These are phyloP conservation scores for Pichia phayaonensis DNA, from an alignment of 805 yeast genomes.

Conservation along the genomic window DNA sequence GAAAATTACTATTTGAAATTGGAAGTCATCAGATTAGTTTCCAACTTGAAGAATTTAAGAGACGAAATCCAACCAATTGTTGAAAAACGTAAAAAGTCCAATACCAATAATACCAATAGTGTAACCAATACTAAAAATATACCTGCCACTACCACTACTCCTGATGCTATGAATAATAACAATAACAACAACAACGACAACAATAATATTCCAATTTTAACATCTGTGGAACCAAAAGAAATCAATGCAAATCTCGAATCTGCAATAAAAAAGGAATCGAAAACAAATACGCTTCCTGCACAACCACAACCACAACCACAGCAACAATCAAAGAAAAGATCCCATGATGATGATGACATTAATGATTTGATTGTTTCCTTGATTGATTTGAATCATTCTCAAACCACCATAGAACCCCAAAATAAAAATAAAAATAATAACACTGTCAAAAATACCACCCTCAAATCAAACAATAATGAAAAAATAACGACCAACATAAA, in stretches of 20 bases:
- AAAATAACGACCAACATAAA: background rate
- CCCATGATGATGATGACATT: constrained; percentile 30
- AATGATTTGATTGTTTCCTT: constrained; percentile 30
- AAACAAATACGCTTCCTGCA: background rate
- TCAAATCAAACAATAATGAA: background rate
- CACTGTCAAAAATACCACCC: background rate
- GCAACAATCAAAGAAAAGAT: constrained; percentile 12
- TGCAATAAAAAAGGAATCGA: constrained; percentile 10
- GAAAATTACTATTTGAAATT: constrained; percentile 38
- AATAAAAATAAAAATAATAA: background rate
- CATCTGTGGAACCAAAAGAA: background rate
- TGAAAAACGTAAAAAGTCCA: background rate
- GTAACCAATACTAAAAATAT: background rate
- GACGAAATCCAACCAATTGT: background rate
- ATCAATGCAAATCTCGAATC: background rate
- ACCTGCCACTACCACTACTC: background rate
- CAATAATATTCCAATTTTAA: background rate
- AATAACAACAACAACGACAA: background rate
- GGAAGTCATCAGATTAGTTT: constrained; percentile 37
- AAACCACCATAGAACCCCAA: background rate
- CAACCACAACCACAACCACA: too few species aligned
- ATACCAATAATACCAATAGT: background rate
- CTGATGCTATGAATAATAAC: background rate
- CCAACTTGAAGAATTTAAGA: constrained; percentile 34
- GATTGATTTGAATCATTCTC: constrained; percentile 27